Evolutionary conservation across 1,284 basidiomycete genomes (phyloP).

Genomic region (Moesziomyces parantarcticus): DNA sequence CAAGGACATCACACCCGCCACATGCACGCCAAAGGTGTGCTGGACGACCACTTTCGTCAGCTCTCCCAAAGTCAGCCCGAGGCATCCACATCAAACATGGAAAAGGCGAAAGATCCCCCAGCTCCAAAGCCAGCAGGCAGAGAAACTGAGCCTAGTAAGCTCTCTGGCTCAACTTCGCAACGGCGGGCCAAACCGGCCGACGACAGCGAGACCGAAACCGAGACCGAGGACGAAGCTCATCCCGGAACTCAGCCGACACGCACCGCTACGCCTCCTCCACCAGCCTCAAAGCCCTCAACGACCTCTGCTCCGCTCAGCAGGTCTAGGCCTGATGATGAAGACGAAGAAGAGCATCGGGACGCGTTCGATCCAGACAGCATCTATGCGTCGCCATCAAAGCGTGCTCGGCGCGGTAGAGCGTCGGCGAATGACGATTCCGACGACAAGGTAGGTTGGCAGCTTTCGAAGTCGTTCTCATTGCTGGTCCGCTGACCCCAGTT

Average conservation of each 20-base stretch:
- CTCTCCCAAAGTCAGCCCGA: conserved; percentile 36
- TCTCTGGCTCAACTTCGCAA: not conserved
- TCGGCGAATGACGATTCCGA: conserved; percentile 13
- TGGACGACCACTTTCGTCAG: conserved; percentile 34
- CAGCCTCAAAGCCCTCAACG: not conserved
- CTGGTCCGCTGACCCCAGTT: not conserved
- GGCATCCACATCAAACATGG: not conserved
- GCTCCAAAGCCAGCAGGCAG: not conserved
- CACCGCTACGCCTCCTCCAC: not conserved
- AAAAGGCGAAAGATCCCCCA: not conserved
- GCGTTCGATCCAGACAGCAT: conserved; percentile 15
- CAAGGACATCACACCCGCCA: conserved; percentile 31
- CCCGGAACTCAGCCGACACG: conserved; percentile 5
- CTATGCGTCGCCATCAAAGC: conserved; percentile 27
- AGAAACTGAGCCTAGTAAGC: not conserved
- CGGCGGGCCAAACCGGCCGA: not conserved
- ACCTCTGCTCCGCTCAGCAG: not conserved
- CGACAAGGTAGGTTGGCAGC: conserved; percentile 11
- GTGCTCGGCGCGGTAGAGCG: conserved; percentile 16
- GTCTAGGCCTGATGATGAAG: conserved; percentile 10
- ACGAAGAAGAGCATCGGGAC: conserved; percentile 10
- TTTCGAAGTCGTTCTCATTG: not conserved
- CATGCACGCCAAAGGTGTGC: conserved; percentile 35
- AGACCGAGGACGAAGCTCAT: conserved; percentile 22
- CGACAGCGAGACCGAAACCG: conserved; percentile 38